Percentiles rank a stretch among this genome's conserved stretches.
phyloP scores from a whole-genome alignment of 495 filamentous ascomycete genomes.

The Oidiodendron maius region DNA sequence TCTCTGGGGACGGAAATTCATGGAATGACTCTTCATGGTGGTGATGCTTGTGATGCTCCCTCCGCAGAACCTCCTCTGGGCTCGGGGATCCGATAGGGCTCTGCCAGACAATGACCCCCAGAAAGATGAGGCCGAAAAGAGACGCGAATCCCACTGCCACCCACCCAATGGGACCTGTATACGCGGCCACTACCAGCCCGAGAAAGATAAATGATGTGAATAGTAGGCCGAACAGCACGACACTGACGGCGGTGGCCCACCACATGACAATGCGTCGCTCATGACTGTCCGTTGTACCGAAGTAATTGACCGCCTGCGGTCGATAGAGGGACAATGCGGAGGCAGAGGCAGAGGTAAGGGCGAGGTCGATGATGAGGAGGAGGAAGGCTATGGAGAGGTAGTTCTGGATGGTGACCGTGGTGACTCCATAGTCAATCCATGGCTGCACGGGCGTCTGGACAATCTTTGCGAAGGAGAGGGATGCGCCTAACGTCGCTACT shows the following conservation, averaged over 20 bases:
- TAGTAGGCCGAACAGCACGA: slow-evolving; percentile 2
- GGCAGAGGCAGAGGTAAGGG: not conserved
- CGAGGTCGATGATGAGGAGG: slow-evolving; percentile 2
- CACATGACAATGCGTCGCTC: slow-evolving; percentile 1
- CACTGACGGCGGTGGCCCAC: slow-evolving; percentile 6
- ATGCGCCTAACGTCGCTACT: slow-evolving; percentile 9
- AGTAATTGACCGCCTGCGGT: not conserved
- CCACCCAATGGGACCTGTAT: slow-evolving; percentile 4
- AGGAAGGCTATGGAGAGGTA: not conserved
- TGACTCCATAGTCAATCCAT: not conserved
- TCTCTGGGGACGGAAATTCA: too few species aligned
- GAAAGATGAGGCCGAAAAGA: not conserved
- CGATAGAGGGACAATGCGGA: slow-evolving; percentile 4
- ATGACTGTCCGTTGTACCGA: slow-evolving; percentile 2
- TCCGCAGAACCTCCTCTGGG: too few species aligned
- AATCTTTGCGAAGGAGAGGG: slow-evolving; percentile 5
- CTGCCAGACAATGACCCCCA: slow-evolving; percentile 9
- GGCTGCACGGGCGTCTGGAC: slow-evolving; percentile 1
- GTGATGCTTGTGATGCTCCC: too few species aligned
- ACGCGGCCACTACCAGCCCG: slow-evolving; percentile 4
- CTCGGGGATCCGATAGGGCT: too few species aligned
- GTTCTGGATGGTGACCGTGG: not conserved
- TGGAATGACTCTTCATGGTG: too few species aligned
- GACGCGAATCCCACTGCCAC: not conserved
- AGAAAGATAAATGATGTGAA: slow-evolving; percentile 6